A percentile compares a stretch with the other conserved stretches of the same genome.
These are phyloP conservation scores for Eucalyptus pauciflora DNA, from an alignment of 345 rosid species.

Conservation along the genomic window DNA sequence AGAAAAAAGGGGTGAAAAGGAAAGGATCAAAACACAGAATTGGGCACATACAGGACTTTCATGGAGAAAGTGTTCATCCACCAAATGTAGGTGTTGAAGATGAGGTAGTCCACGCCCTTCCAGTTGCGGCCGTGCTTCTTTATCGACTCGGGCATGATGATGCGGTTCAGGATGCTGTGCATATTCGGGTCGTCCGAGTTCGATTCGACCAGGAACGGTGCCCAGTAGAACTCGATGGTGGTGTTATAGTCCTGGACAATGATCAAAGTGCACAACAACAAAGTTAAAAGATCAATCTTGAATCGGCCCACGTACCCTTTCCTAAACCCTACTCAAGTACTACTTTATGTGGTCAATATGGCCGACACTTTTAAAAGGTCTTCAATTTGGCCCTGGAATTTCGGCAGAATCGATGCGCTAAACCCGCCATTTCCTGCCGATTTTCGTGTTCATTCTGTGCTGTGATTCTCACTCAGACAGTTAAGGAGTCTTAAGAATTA, in stretches of 20 bases:
- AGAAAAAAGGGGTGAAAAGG: not conserved
- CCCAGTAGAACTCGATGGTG: slow-evolving; percentile 94
- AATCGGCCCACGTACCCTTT: not conserved
- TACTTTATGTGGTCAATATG: not conserved
- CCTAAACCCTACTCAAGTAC: not conserved
- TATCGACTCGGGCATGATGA: slow-evolving; percentile 84
- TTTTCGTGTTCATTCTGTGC: not conserved
- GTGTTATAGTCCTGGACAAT: slow-evolving; percentile 68
- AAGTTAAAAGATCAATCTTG: not conserved
- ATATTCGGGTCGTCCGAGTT: slow-evolving; percentile 76
- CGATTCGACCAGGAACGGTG: slow-evolving; percentile 88
- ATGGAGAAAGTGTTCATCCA: slow-evolving; percentile 84
- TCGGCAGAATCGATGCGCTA: not conserved
- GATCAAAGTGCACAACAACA: not conserved
- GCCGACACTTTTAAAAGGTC: not conserved
- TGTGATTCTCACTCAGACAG: not conserved
- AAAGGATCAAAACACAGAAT: not conserved
- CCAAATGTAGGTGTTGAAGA: slow-evolving; percentile 94
- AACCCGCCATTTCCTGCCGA: not conserved
- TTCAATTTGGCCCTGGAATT: not conserved
- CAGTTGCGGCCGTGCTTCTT: slow-evolving; percentile 74
- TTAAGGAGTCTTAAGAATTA: not conserved
- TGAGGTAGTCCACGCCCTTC: slow-evolving; percentile 71
- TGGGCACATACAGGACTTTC: slow-evolving; percentile 48
- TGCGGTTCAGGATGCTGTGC: slow-evolving; percentile 67